Conservation (phyloP, 306 rosid genomes). For the Crataegus laevigata region DNA sequence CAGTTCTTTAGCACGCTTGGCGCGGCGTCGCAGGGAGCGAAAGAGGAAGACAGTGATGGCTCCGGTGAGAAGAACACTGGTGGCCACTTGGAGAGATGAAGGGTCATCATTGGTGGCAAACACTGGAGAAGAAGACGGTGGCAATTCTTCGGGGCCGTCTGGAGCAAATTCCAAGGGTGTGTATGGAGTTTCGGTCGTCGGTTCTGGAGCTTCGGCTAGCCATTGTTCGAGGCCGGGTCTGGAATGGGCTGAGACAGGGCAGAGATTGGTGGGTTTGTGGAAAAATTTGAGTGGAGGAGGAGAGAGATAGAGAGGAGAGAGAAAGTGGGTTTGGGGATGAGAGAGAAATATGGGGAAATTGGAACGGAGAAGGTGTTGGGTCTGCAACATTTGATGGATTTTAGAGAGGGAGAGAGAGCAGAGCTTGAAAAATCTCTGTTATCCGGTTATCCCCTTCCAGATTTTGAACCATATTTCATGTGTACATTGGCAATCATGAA, state of each 20-base stretch:
- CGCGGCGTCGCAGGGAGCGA: slow-evolving; percentile 84
- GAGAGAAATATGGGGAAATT: slow-evolving; percentile 20
- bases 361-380: slow-evolving; percentile 37
- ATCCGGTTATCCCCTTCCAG: not conserved
- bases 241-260: slow-evolving; percentile 31
- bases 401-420: not conserved
- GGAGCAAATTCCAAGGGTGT: not conserved
- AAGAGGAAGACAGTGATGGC: slow-evolving; percentile 78
- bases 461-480: not conserved
- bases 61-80: slow-evolving; percentile 87
- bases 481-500: too few species aligned
- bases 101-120: slow-evolving; percentile 70
- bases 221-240: slow-evolving; percentile 22
- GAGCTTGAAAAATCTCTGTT: not conserved
- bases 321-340: slow-evolving; percentile 6
- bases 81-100: slow-evolving; percentile 66
- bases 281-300: slow-evolving; percentile 18
- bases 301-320: slow-evolving; percentile 17
- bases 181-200: slow-evolving; percentile 7
- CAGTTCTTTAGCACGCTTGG: slow-evolving; percentile 69
- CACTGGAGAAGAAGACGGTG: slow-evolving; percentile 46
- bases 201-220: slow-evolving; percentile 37
- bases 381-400: slow-evolving; percentile 44
- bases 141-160: slow-evolving; percentile 70
- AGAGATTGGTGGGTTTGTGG: slow-evolving; percentile 35